These are phyloP conservation scores for Thelonectria discophora DNA, from an alignment of 2,329 filamentous ascomycete genomes.

Conservation along the genomic window DNA sequence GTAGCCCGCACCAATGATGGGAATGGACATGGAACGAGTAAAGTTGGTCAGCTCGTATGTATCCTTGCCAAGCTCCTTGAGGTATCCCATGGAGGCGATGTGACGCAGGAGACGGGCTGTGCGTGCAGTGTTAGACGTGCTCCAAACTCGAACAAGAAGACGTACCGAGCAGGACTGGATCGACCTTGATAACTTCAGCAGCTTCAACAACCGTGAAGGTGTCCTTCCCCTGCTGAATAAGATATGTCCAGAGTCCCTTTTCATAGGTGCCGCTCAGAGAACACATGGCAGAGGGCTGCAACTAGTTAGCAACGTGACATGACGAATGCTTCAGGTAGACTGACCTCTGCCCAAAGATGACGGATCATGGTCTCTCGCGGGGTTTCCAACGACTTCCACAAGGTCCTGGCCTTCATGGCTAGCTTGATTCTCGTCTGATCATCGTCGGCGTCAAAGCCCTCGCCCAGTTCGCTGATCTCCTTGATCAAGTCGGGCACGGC, in stretches of 20 bases:
- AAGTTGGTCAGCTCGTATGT: conserved; percentile 52
- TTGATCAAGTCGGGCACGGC: conserved; percentile 27
- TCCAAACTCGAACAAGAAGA: background rate
- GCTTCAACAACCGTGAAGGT: conserved; percentile 46
- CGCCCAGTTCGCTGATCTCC: conserved; percentile 19
- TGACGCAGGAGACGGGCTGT: conserved; percentile 49
- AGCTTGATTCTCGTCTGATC: conserved; percentile 43
- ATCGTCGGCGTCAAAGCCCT: conserved; percentile 14
- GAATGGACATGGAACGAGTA: conserved; percentile 46
- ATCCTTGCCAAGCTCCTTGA: conserved; percentile 47
- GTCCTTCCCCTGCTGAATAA: conserved; percentile 44
- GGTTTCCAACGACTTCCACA: conserved; percentile 52
- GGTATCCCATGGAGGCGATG: conserved; percentile 51
- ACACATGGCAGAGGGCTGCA: conserved; percentile 36
- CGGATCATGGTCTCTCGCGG: conserved; percentile 59
- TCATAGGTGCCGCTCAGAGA: conserved; percentile 47
- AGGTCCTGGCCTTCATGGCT: conserved; percentile 45
- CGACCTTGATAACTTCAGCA: conserved; percentile 30
- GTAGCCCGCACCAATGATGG: conserved; percentile 48
- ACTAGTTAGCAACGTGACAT: background rate
- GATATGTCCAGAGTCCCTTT: conserved; percentile 48
- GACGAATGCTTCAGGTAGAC: background rate
- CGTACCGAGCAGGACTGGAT: background rate
- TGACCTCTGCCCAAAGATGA: conserved; percentile 55
- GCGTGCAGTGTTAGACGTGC: background rate